These are phyloP conservation scores for Carex littledalei DNA, from an alignment of 176 grass and related monocot species.

Conservation along the genomic window DNA sequence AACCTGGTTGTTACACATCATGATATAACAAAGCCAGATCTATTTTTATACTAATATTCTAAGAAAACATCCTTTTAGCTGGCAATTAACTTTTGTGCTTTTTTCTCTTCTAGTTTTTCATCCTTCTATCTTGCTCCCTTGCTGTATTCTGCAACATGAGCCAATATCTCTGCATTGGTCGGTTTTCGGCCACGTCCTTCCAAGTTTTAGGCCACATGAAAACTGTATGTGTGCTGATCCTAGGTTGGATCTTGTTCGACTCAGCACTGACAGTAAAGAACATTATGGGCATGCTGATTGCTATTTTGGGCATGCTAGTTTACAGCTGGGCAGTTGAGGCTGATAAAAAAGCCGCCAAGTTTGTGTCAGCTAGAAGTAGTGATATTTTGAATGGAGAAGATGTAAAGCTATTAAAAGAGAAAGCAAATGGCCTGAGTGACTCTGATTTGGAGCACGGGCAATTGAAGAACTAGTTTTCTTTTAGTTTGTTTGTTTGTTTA, in stretches of 20 bases:
- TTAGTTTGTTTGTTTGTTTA: constrained; percentile 38
- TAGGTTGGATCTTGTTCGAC: constrained; percentile 91
- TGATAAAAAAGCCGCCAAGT: constrained; percentile 41
- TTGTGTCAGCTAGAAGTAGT: constrained; percentile 40
- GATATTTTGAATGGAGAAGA: constrained; percentile 60
- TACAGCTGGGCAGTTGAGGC: constrained; percentile 86
- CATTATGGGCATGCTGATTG: constrained; percentile 80
- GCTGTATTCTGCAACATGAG: constrained; percentile 99
- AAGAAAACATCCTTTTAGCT: neutral
- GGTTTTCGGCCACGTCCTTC: constrained; percentile 92
- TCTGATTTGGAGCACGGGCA: constrained; percentile 53
- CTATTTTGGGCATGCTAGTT: constrained; percentile 88
- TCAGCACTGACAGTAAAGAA: constrained; percentile 83
- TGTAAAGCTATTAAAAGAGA: constrained; percentile 58
- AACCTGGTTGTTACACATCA: neutral
- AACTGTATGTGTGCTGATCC: constrained; percentile 75
- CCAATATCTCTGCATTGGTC: constrained; percentile 93
- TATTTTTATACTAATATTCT: neutral
- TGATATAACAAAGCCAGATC: neutral
- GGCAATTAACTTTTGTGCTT: neutral
- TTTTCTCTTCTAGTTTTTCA: constrained; percentile 71
- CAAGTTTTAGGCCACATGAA: constrained; percentile 97
- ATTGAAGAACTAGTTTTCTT: constrained; percentile 49
- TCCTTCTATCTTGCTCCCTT: constrained; percentile 80
- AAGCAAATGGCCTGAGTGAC: constrained; percentile 14